Evolutionary conservation across 345 rosid genomes (phyloP).

Genomic region (Viola odorata): DNA sequence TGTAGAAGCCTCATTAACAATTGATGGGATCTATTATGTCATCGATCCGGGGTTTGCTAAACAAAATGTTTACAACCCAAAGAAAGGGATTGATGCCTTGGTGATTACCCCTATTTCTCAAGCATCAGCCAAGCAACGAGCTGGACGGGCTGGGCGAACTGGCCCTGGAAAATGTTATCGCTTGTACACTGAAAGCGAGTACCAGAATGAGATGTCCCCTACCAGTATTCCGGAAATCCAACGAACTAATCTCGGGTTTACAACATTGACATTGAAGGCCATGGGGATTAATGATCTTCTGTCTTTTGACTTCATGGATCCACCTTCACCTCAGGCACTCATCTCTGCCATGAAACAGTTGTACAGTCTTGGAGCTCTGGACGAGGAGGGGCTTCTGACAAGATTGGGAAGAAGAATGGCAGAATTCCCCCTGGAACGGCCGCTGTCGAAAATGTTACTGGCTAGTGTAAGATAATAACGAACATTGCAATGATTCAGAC

Average conservation of each 20-base stretch:
- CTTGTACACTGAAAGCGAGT: constrained; percentile 71
- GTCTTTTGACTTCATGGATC: constrained; percentile 78
- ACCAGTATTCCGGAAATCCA: constrained; percentile 84
- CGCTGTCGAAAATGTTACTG: constrained; percentile 81
- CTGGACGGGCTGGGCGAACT: constrained; percentile 85
- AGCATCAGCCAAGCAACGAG: constrained; percentile 82
- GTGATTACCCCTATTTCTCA: constrained; percentile 79
- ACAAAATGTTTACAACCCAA: constrained; percentile 75
- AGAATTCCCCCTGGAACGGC: constrained; percentile 90
- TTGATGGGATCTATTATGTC: constrained; percentile 74
- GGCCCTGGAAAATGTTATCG: constrained; percentile 88
- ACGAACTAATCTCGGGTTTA: constrained; percentile 72
- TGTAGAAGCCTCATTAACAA: constrained; percentile 76
- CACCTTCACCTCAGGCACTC: constrained; percentile 70
- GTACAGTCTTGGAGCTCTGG: constrained; percentile 78
- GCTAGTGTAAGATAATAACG: constrained; percentile 92
- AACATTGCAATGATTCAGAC: constrained; percentile 90
- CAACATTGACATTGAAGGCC: constrained; percentile 71
- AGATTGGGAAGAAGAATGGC: constrained; percentile 96
- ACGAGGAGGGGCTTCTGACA: constrained; percentile 86
- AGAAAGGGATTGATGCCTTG: constrained; percentile 69
- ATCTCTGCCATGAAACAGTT: constrained; percentile 90
- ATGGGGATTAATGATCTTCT: constrained; percentile 84
- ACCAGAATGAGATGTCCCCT: constrained; percentile 76
- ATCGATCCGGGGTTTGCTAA: constrained; percentile 86